Conservation (phyloP, 2,329 filamentous ascomycete genomes). For the Epichloe festucae region DNA sequence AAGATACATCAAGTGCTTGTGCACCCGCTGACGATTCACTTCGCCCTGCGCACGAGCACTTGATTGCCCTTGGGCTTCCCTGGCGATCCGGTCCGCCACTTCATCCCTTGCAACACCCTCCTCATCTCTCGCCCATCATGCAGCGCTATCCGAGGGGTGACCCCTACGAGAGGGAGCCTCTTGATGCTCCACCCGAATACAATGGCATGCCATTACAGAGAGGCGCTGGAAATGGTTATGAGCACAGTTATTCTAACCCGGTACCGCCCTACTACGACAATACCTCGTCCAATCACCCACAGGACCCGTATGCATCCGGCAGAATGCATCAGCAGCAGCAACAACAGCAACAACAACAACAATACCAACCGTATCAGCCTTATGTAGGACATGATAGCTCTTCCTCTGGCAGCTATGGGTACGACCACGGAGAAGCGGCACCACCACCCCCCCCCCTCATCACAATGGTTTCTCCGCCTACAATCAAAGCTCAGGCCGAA, state of each 20-base stretch:
- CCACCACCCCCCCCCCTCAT: slow-evolving; percentile 7
- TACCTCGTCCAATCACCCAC: slow-evolving; percentile 6
- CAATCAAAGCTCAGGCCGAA: slow-evolving; percentile 7
- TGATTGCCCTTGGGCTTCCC: background rate
- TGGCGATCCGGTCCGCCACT: background rate
- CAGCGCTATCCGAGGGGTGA: slow-evolving; percentile 18
- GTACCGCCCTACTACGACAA: slow-evolving; percentile 18
- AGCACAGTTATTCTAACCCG: background rate
- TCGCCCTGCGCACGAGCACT: background rate
- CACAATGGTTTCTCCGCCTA: slow-evolving; percentile 15
- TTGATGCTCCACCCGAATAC: slow-evolving; percentile 13
- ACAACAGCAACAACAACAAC: background rate
- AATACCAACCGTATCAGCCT: background rate
- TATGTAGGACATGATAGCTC: background rate
- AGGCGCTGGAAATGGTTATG: slow-evolving; percentile 11
- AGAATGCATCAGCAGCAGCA: background rate
- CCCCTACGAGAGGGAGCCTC: slow-evolving; percentile 23
- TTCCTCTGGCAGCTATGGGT: background rate
- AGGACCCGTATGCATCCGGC: background rate
- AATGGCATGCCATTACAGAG: background rate
- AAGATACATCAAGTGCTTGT: background rate
- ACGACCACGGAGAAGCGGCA: background rate
- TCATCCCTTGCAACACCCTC: too few species aligned
- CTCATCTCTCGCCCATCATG: slow-evolving; percentile 12
- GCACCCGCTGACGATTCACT: background rate